Evolutionary conservation across 345 rosid species (phyloP), one percentile per base, ranked within the genome.

Genomic region (Sapria himalayana): DNA sequence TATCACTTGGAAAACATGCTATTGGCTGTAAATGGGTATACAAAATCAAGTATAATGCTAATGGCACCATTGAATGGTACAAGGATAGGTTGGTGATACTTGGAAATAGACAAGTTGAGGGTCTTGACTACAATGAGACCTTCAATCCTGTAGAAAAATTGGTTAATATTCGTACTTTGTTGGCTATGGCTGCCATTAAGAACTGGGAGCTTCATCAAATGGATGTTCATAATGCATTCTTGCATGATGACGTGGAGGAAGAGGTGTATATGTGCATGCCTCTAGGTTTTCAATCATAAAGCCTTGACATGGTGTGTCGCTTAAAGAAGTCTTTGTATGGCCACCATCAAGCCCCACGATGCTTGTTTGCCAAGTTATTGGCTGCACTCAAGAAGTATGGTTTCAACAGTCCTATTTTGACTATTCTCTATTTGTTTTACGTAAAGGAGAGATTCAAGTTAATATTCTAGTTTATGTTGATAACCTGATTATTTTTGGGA

Each of bases 331-430:
- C 44, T 1, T 7, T 40, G 7, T 40, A 40, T 19, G 44, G 44
- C 6, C 44, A 20, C 20, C 4, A 20, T 25, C 27, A 18, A 40
- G 7, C 12, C 2, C 33, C 38, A 12, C 32, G 24, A 2, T 14
- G 44, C 15, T 43, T 25, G 51, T 50, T 35, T 35, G 1, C 44
- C 20, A 40, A 7, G 13, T 40, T 1, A 40, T 29, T 10, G 5
- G 1, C 1, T 20, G 15, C 1, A 9, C 24, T 4, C 12, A 9
- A 1, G 9, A 3, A 1, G 2, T 11, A 5, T 13, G 44, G 15
- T 40, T 18, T 12, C 12, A 40, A 7, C 23, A 18, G 8, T 40
- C 44, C 0, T 13, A 10, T 0, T 3, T n/a, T 6, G 44, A 40
- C n/a, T 21, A 40, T 22, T 17, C 44, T 1, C n/a, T 40, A 17